These are phyloP conservation scores for Penicillium longicatenatum DNA, from an alignment of 495 filamentous ascomycete species.

Conservation along the genomic window DNA sequence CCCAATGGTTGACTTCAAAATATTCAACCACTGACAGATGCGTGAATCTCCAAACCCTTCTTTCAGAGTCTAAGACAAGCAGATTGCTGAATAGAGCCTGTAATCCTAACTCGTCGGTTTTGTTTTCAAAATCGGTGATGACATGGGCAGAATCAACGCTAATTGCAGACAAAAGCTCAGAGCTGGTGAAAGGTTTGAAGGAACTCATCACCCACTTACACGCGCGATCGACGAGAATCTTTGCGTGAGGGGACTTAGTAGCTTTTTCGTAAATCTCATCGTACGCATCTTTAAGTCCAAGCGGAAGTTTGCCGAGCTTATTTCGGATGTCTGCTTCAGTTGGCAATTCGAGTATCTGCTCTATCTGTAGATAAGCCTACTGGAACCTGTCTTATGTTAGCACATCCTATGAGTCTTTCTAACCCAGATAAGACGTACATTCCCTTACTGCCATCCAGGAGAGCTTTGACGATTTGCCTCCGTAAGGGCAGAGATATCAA, in stretches of 20 bases:
- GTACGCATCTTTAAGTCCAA: neutral
- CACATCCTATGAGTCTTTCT: no score
- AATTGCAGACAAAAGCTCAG: neutral
- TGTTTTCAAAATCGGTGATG: neutral
- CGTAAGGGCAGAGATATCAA: neutral
- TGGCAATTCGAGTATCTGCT: neutral
- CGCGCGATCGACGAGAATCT: neutral
- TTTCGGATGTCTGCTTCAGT: neutral
- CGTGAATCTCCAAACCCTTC: slow-evolving; percentile 32
- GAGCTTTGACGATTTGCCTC: neutral
- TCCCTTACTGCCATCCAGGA: neutral
- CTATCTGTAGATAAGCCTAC: neutral
- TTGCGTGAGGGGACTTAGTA: neutral
- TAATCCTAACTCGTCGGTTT: neutral
- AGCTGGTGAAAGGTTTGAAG: neutral
- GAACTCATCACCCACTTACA: neutral
- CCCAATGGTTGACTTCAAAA: slow-evolving; percentile 15
- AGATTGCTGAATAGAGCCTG: slow-evolving; percentile 30
- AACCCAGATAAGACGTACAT: neutral
- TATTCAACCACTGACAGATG: slow-evolving; percentile 37
- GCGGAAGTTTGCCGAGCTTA: neutral
- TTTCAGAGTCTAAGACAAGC: slow-evolving; percentile 27
- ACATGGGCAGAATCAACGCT: neutral
- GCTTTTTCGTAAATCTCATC: neutral
- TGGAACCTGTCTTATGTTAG: neutral